phyloP scores from a whole-genome alignment of 169 alveolate species.

The Sarcocystis neurona region DNA sequence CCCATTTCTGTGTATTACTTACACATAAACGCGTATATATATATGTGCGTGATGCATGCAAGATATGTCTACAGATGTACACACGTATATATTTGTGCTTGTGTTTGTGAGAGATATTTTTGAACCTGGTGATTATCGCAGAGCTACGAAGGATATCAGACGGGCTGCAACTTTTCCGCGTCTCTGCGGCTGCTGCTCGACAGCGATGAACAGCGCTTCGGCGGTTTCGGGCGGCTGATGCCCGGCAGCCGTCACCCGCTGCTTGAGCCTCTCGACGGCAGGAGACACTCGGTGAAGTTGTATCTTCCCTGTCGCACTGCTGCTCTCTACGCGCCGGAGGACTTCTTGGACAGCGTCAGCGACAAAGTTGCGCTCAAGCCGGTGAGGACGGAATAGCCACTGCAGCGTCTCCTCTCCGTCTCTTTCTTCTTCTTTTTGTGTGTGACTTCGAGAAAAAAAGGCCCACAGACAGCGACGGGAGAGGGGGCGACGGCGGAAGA shows the following conservation, averaged over 20 bases:
- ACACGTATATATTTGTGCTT: background rate
- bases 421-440: no score
- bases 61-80: background rate
- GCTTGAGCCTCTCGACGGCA: slow-evolving; percentile 44
- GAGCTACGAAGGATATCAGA: slow-evolving; percentile 57
- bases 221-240: slow-evolving; percentile 68
- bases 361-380: background rate
- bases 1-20: no score
- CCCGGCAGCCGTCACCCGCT: slow-evolving; percentile 55
- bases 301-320: slow-evolving; percentile 62
- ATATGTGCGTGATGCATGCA: no score
- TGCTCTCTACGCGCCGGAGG: slow-evolving; percentile 52
- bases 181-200: slow-evolving; percentile 65
- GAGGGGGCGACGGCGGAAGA: no score
- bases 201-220: slow-evolving; percentile 73
- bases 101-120: no score
- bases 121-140: slow-evolving; percentile 2
- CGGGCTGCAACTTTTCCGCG: slow-evolving; percentile 68
- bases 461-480: no score
- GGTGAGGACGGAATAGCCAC: background rate
- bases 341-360: background rate
- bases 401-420: background rate
- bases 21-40: no score
- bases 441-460: no score
- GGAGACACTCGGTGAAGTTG: slow-evolving; percentile 60